Percentiles rank a stretch among this genome's conserved stretches.
Evolutionary conservation across 257 asterid genomes (phyloP).

Genomic region (Petunia secreta): DNA sequence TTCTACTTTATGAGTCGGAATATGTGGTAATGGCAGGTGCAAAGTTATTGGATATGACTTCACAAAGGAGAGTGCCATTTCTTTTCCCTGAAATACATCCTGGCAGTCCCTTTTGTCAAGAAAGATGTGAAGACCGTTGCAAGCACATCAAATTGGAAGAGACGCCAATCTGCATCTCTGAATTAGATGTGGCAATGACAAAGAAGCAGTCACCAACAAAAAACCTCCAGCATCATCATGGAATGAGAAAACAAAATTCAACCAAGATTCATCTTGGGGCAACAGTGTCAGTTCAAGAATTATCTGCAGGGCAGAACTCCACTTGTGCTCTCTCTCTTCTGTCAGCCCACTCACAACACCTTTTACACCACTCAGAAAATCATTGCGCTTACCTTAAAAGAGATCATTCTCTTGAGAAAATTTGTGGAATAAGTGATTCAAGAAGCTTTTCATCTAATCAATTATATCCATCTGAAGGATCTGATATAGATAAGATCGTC

Average conservation of each 20-base stretch:
- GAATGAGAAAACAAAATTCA: not conserved
- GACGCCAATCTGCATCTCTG: constrained; percentile 14
- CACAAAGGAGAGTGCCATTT: not conserved
- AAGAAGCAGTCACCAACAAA: not conserved
- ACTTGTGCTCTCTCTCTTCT: constrained; percentile 25
- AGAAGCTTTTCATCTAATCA: not conserved
- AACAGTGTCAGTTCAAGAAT: not conserved
- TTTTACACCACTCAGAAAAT: not conserved
- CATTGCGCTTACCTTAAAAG: not conserved
- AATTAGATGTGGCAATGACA: not conserved
- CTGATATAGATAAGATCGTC: not conserved
- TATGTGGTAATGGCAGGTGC: constrained; percentile 11
- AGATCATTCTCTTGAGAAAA: not conserved
- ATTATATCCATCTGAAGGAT: not conserved
- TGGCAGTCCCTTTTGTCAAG: constrained; percentile 15
- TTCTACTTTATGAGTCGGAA: not conserved
- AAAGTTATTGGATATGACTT: constrained; percentile 13
- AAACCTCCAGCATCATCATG: not conserved
- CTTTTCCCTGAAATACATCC: constrained; percentile 2
- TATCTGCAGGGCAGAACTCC: not conserved
- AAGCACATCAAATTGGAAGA: constrained; percentile 14
- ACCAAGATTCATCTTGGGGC: not conserved
- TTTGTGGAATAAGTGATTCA: not conserved
- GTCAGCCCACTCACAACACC: constrained; percentile 9
- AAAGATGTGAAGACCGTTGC: not conserved